These are phyloP conservation scores for Vitis labrusca DNA, from an alignment of 164 flowering plant species.

Conservation along the genomic window DNA sequence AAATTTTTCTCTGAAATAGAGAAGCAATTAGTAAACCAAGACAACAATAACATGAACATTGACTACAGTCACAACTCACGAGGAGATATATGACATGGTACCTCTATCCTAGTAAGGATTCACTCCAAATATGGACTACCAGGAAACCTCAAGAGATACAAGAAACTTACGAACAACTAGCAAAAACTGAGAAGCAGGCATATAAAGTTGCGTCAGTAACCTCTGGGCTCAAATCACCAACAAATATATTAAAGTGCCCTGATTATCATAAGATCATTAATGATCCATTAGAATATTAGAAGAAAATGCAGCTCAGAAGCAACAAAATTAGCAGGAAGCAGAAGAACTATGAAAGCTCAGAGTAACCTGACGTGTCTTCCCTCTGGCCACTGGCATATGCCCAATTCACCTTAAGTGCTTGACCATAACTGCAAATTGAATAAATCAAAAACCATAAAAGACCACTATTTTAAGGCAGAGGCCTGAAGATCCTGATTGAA, in stretches of 20 bases:
- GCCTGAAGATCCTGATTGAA: neutral
- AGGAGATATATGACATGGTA: neutral
- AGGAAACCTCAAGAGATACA: neutral
- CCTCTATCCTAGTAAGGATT: neutral
- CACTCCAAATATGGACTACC: neutral
- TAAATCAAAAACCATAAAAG: neutral
- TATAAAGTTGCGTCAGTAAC: conserved; percentile 96
- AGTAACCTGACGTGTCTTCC: conserved; percentile 89
- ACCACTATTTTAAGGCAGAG: neutral
- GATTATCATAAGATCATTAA: conserved; percentile 20
- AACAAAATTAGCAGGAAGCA: neutral
- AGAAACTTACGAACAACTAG: conserved; percentile 89
- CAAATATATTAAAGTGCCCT: conserved; percentile 94
- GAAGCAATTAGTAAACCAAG: neutral
- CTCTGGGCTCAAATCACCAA: conserved; percentile 97
- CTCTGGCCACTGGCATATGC: conserved; percentile 99
- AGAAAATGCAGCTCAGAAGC: neutral
- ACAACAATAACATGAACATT: neutral
- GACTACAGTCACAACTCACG: neutral
- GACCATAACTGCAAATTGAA: conserved; percentile 77
- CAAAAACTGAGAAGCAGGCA: conserved; percentile 90
- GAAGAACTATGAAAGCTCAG: neutral
- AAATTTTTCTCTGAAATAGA: neutral
- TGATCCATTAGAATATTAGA: neutral
- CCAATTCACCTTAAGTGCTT: conserved; percentile 98